These are phyloP conservation scores for Suillus americanus DNA, from an alignment of 768 basidiomycete genomes.

Conservation along the genomic window DNA sequence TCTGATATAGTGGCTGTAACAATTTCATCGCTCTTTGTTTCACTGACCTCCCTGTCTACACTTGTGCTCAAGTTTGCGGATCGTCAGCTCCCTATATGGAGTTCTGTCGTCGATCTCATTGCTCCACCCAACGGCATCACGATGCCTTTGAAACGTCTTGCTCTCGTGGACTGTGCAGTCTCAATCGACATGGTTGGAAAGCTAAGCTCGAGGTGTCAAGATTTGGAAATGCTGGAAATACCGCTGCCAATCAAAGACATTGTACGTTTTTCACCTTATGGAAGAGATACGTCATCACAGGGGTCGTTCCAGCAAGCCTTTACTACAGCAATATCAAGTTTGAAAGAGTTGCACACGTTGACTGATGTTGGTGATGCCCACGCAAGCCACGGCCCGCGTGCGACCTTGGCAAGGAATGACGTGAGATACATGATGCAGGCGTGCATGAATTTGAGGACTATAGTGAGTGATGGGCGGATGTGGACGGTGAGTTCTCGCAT, in stretches of 20 bases:
- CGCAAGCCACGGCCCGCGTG: conserved; percentile 38
- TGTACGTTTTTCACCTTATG: conserved; percentile 27
- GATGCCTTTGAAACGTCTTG: conserved; percentile 41
- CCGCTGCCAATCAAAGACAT: conserved; percentile 52
- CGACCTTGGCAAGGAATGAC: conserved; percentile 37
- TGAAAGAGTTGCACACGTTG: conserved; percentile 41
- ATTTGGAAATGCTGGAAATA: conserved; percentile 51
- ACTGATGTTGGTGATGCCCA: conserved; percentile 45
- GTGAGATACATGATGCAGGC: conserved; percentile 41
- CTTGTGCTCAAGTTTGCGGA: conserved; percentile 7
- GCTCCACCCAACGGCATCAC: conserved; percentile 36
- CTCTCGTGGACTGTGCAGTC: conserved; percentile 48
- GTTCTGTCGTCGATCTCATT: conserved; percentile 43
- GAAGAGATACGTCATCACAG: not conserved
- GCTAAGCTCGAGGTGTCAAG: conserved; percentile 43
- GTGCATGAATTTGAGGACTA: conserved; percentile 40
- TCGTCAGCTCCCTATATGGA: conserved; percentile 28
- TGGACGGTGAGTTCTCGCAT: conserved; percentile 52
- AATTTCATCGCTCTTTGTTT: not conserved
- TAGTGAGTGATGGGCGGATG: conserved; percentile 49
- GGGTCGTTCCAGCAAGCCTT: conserved; percentile 29
- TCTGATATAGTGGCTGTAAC: conserved; percentile 11
- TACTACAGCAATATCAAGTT: conserved; percentile 34
- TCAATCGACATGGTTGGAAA: conserved; percentile 37
- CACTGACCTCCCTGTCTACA: conserved; percentile 7